A percentile compares a stretch with the other conserved stretches of the same genome.
Evolutionary conservation across 768 basidiomycete species (phyloP).

Genomic region (Phallus indusiatus): DNA sequence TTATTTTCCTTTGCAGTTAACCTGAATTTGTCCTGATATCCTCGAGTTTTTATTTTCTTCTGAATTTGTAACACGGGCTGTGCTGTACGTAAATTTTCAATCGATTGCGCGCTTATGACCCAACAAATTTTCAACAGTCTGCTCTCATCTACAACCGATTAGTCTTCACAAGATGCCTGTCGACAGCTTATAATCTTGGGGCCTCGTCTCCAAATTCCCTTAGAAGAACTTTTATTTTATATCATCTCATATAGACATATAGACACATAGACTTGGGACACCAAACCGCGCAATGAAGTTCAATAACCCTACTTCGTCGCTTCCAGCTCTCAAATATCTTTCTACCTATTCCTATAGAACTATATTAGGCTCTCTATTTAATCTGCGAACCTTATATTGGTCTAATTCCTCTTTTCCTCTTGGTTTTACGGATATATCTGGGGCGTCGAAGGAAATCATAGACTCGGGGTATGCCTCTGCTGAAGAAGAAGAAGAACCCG

Average conservation of each 20-base stretch:
- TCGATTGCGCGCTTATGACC: not conserved
- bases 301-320: conserved; percentile 37
- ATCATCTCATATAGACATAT: not conserved
- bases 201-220: not conserved
- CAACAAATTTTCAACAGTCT: not conserved
- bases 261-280: not conserved
- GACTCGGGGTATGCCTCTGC: conserved; percentile 78
- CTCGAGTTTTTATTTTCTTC: no score
- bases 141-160: not conserved
- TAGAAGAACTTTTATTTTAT: not conserved
- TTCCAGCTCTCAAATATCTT: conserved; percentile 48
- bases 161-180: conserved; percentile 1
- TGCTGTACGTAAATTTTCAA: not conserved
- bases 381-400: conserved; percentile 45
- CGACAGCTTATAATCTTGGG: not conserved
- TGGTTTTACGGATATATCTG: conserved; percentile 6
- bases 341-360: conserved; percentile 24
- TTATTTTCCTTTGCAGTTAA: not conserved
- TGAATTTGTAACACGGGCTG: no score
- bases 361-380: conserved; percentile 32
- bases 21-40: conserved; percentile 1
- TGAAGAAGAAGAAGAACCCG: conserved; percentile 37
- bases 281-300: conserved; percentile 12
- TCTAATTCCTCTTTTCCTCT: conserved; percentile 24
- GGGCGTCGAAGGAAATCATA: conserved; percentile 30